Base-by-base conservation (phyloP, 2,329 filamentous ascomycete species). In the Calonectria henricotiae region DNA sequence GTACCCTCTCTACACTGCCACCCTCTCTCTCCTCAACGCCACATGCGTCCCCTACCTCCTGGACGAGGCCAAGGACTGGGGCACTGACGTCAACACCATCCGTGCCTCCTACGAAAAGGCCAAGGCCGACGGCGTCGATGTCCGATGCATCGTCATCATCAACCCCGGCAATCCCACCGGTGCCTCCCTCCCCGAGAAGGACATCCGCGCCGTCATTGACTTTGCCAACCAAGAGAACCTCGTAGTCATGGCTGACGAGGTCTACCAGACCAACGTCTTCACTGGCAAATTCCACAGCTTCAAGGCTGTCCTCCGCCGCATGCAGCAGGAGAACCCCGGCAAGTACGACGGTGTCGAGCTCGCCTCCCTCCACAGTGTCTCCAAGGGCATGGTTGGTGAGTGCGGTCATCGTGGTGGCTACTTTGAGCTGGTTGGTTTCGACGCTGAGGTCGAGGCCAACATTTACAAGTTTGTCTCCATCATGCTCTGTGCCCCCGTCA, bases 391-490 rank as follows among this genome's bases (percentile, higher is more conserved):
- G 95, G 94, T 98, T 9, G 96, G 96, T 80, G 96, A 99, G 87
- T 99, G 96, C 82, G 96, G 96, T 63, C 96, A 99, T 86, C 94
- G 96, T 74, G 96, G 96, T 77, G 96, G 96, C 65, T 99, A 97
- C 89, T 98, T 98, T 80, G 96, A 99, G 88, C 91, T 99, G 68
- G 90, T 95, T 70, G 94, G 94, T 76, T 98, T 99, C 83, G 91
- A 97, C 81, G 85, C 90, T 12, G 88, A 93, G 79, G 96, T 99
- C 74, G 92, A 94, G 80, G 94, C 92, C 74, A 92, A 98, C 86
- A 95, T 99, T 83, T 98, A 98, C 91, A 99, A 99, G 87, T 98
- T 98, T 82, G 93, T 98, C 80, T 96, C 93, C 82, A 98, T 99
- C 86, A 96, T 94, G 86, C 92, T 99, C 75, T 99, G 96, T 85